A percentile compares a stretch with the other conserved stretches of the same genome.
These are phyloP conservation scores for Ascochyta fabae DNA, from an alignment of 2,329 filamentous ascomycete species.

Conservation along the genomic window DNA sequence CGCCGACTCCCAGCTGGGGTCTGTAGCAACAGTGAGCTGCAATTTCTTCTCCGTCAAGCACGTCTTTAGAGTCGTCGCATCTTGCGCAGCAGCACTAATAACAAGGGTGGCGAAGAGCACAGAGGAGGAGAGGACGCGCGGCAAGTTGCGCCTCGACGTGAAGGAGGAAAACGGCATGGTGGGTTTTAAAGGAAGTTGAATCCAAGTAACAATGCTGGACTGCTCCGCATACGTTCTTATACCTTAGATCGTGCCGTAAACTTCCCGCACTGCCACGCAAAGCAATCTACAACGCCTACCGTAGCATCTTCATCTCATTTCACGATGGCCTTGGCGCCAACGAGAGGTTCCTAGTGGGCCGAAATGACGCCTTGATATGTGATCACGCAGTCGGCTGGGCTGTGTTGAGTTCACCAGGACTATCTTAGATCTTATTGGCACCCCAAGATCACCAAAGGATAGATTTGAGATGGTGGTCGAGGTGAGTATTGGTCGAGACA, in stretches of 20 bases:
- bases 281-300: background rate
- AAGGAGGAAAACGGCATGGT: background rate
- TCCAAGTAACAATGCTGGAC: too few relatives aligned
- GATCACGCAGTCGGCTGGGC: background rate
- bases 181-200: too few relatives aligned
- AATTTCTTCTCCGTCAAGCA: background rate
- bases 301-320: background rate
- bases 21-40: background rate
- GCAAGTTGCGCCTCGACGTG: background rate
- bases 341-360: background rate
- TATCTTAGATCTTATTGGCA: too few relatives aligned
- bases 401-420: too few relatives aligned
- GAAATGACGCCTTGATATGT: background rate
- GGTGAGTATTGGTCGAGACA: background rate
- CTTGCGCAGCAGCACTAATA: background rate
- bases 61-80: background rate
- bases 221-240: background rate
- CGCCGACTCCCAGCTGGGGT: conserved; percentile 14
- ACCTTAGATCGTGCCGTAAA: background rate
- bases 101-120: background rate
- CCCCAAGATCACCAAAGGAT: too few relatives aligned
- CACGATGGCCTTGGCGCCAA: background rate
- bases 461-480: background rate
- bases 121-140: background rate
- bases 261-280: background rate